These are phyloP conservation scores for Rhizopogon vinicolor DNA, from an alignment of 768 basidiomycete species.

Conservation along the genomic window DNA sequence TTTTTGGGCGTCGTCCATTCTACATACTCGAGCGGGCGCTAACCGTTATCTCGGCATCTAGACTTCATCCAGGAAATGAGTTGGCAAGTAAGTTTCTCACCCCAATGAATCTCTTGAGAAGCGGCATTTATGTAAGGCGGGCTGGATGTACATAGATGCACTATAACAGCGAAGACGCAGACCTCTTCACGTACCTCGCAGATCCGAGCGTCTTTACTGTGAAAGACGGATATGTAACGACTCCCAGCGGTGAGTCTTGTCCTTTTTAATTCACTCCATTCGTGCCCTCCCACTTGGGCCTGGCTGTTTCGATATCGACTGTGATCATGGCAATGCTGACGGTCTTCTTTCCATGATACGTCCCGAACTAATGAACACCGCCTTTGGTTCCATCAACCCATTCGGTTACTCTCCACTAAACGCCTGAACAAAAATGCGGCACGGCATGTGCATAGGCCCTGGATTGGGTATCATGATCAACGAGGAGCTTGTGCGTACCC, in stretches of 20 bases:
- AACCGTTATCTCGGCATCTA: slow-evolving; percentile 8
- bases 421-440: neutral
- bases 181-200: slow-evolving; percentile 56
- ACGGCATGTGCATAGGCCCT: slow-evolving; percentile 30
- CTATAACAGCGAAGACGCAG: slow-evolving; percentile 54
- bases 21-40: too few species aligned
- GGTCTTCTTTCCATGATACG: neutral
- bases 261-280: neutral
- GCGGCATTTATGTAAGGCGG: neutral
- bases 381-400: neutral
- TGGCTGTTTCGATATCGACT: neutral
- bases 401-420: neutral
- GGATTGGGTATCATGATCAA: slow-evolving; percentile 63
- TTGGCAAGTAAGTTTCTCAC: slow-evolving; percentile 38
- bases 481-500: slow-evolving; percentile 44
- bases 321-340: neutral
- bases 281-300: neutral
- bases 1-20: slow-evolving; percentile 10
- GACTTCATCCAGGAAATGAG: slow-evolving; percentile 67
- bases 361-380: neutral
- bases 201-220: slow-evolving; percentile 51
- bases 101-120: neutral
- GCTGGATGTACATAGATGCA: slow-evolving; percentile 41
- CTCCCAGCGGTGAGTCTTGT: slow-evolving; percentile 33
- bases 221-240: slow-evolving; percentile 44